phyloP scores from a whole-genome alignment of 2,329 filamentous ascomycete species.

The Cladosporium sp. region DNA sequence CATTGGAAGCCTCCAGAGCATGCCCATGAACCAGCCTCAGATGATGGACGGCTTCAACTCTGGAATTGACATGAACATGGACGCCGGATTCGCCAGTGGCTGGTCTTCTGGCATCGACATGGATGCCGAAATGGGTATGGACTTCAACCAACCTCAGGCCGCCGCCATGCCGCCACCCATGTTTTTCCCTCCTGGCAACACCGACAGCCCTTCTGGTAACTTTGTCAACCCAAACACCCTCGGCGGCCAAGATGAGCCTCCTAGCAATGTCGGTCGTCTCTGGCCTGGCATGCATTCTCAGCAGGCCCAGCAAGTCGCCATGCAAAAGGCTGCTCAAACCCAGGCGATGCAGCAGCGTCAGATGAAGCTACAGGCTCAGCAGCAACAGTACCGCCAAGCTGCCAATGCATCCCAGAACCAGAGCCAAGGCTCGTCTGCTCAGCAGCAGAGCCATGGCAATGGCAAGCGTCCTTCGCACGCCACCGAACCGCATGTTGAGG shows the following conservation, averaged over 20 bases:
- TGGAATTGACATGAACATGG: slow-evolving; percentile 63
- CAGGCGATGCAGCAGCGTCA: slow-evolving; percentile 48
- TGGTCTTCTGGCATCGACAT: slow-evolving; percentile 50
- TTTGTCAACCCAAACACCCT: slow-evolving; percentile 73
- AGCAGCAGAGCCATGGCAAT: slow-evolving; percentile 32
- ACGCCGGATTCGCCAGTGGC: slow-evolving; percentile 50
- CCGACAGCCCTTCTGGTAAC: slow-evolving; percentile 39
- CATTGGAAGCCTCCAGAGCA: slow-evolving; percentile 74
- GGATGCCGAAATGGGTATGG: slow-evolving; percentile 64
- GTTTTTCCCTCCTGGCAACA: slow-evolving; percentile 54
- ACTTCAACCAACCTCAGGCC: slow-evolving; percentile 45
- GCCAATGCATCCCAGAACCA: slow-evolving; percentile 21
- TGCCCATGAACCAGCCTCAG: slow-evolving; percentile 60
- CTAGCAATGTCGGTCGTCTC: slow-evolving; percentile 61
- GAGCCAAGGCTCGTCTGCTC: slow-evolving; percentile 25
- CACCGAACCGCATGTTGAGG: slow-evolving; percentile 57
- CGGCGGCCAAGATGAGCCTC: slow-evolving; percentile 57
- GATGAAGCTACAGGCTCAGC: slow-evolving; percentile 36
- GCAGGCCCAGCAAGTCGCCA: slow-evolving; percentile 59
- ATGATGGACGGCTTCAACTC: slow-evolving; percentile 39
- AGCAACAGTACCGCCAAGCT: slow-evolving; percentile 34
- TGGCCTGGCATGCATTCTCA: slow-evolving; percentile 95
- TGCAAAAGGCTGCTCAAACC: slow-evolving; percentile 51
- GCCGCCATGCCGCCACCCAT: slow-evolving; percentile 49
- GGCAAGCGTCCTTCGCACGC: slow-evolving; percentile 43